Percentiles rank a stretch among this genome's conserved stretches.
phyloP scores from a whole-genome alignment of 164 flowering plant genomes.

The Cinnamomum micranthum region DNA sequence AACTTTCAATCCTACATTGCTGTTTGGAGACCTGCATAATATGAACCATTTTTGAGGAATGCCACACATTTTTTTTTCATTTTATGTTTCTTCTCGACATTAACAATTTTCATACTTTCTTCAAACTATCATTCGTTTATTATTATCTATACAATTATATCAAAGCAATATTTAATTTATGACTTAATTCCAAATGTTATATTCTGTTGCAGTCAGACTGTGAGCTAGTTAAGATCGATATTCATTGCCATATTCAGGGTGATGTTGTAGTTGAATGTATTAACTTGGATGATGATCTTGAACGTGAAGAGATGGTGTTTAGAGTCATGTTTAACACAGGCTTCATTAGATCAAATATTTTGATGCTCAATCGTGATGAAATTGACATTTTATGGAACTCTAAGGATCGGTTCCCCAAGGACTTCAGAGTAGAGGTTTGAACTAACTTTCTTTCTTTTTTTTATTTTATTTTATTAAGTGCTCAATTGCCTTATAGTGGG shows the following conservation, averaged over 20 bases:
- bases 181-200: neutral
- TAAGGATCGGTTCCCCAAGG: conserved; percentile 72
- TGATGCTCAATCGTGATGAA: conserved; percentile 86
- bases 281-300: conserved; percentile 61
- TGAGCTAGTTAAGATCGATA: conserved; percentile 81
- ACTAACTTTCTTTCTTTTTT: conserved; percentile 2
- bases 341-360: conserved; percentile 84
- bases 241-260: conserved; percentile 84
- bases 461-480: neutral
- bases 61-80: neutral
- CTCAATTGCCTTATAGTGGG: neutral
- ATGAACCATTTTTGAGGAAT: neutral
- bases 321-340: conserved; percentile 88
- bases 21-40: neutral
- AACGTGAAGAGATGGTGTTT: conserved; percentile 75
- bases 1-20: neutral
- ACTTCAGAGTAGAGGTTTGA: conserved; percentile 86
- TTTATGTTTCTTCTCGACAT: neutral
- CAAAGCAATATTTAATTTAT: neutral
- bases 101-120: neutral
- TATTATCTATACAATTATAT: neutral
- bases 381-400: conserved; percentile 78
- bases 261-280: conserved; percentile 93
- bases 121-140: neutral
- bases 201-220: conserved; percentile 71